Percentiles rank a stretch among this genome's conserved stretches.
These are phyloP conservation scores for Solanum chiquidenum DNA, from an alignment of 257 asterid genomes.

Conservation along the genomic window DNA sequence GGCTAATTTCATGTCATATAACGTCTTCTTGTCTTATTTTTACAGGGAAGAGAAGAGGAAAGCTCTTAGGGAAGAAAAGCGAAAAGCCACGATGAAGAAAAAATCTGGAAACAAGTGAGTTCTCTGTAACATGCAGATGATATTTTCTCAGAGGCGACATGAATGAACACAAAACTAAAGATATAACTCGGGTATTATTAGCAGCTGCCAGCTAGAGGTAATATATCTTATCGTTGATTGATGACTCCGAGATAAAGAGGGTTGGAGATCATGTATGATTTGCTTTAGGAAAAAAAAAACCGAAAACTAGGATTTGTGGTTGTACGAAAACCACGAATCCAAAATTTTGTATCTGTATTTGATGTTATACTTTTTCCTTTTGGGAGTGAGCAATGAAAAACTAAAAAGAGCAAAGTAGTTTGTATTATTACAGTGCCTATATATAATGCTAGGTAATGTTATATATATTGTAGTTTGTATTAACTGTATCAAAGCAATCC, in stretches of 20 bases:
- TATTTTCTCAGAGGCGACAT: background rate
- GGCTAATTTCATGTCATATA: background rate
- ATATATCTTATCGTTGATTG: background rate
- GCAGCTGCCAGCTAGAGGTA: background rate
- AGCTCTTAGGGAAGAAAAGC: conserved; percentile 44
- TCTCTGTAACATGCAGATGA: background rate
- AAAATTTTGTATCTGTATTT: background rate
- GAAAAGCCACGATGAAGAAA: conserved; percentile 19
- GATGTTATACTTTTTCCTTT: background rate
- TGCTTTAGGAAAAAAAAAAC: background rate
- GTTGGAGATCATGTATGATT: background rate
- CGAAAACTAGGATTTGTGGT: background rate
- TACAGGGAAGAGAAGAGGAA: conserved; percentile 59
- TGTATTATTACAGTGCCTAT: background rate
- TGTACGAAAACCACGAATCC: background rate
- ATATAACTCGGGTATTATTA: background rate
- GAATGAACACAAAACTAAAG: background rate
- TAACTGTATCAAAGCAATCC: background rate
- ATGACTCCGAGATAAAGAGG: background rate
- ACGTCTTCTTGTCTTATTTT: background rate
- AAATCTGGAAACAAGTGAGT: background rate
- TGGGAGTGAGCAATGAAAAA: background rate
- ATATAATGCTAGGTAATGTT: background rate
- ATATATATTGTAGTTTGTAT: background rate
- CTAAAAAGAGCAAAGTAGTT: background rate